Base-by-base conservation (phyloP, 768 basidiomycete species). In the Suillus luteus region DNA sequence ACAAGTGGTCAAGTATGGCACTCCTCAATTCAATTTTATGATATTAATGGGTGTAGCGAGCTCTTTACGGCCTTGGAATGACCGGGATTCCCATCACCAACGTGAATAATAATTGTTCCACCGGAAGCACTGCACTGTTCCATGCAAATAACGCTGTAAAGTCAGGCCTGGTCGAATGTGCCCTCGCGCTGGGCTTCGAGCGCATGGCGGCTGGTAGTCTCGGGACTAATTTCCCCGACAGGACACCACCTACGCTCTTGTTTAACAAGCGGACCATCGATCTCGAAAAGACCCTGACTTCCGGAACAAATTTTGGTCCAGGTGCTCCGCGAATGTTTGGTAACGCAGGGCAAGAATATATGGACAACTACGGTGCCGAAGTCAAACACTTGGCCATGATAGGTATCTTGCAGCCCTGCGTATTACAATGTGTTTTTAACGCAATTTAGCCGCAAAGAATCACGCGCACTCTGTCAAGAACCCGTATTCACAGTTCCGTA, bases 21-120 rank as follows among this genome's bases (percentile, higher is more conserved):
- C 35, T 22, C 58, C 11, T 31, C 35, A 41, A 52, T 49, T 37
- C 40, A 9, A 11, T 35, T 24, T 59, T 52, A 46, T 6, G 37
- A 15, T 35, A 41, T 55, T 48, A 61, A 55, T 63, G 35, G 49
- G 15, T 55, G 1, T 70, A 94, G 86, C 82, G 92, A 17, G 86
- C 91, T 8, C 79, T 95, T 22, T 95, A 94, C 76, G 88, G 87
- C 71, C 86, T 94, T 48, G 93, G 93, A 22, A 82, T 94, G 73
- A 94, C 92, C 0, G 82, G 86, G 40, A 93, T 95, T 63, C 92
- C 93, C 0, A 88, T 95, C 70, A 83, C 89, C 58, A 95, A 94
- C 68, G 90, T 94, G 49, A 93, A 92, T 79, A 94, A 94, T 76
- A 92, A 92, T 74, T 93, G 92, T 70, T 88, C 92, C 4, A 92